phyloP scores from a whole-genome alignment of 768 basidiomycete species.

The Guyanaporus albipodus region DNA sequence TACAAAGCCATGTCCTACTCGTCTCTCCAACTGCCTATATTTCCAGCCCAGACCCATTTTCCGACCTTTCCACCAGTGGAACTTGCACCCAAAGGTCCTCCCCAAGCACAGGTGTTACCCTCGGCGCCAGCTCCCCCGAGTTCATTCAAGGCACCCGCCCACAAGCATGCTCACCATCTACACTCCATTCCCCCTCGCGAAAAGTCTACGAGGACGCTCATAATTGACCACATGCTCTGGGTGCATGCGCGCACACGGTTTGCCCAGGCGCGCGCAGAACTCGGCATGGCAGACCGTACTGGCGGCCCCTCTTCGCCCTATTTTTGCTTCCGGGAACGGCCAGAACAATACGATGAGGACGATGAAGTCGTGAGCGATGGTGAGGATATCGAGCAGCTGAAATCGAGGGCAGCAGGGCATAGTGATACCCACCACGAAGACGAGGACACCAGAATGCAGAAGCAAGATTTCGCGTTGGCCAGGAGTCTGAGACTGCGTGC shows the following conservation, averaged over 20 bases:
- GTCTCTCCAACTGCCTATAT: too few relatives aligned
- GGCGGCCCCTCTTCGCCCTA: constrained; percentile 61
- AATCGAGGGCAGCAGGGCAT: constrained; percentile 50
- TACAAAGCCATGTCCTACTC: constrained; percentile 28
- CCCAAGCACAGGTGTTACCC: constrained; percentile 12
- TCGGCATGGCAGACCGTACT: constrained; percentile 81
- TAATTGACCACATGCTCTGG: constrained; percentile 86
- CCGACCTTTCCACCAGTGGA: constrained; percentile 16
- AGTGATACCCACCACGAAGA: constrained; percentile 49
- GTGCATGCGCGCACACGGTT: constrained; percentile 78
- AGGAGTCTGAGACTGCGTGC: constrained; percentile 64
- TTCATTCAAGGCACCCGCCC: constrained; percentile 68
- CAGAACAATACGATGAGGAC: constrained; percentile 76
- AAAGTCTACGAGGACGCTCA: constrained; percentile 84
- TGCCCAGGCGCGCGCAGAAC: constrained; percentile 78
- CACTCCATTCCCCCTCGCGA: constrained; percentile 84
- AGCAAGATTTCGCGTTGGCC: constrained; percentile 62
- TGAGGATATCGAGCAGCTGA: constrained; percentile 44
- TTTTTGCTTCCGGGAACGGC: constrained; percentile 60
- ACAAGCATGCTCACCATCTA: constrained; percentile 84
- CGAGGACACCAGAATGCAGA: constrained; percentile 52
- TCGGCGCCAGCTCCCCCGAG: constrained; percentile 12
- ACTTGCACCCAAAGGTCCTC: background rate
- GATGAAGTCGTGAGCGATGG: constrained; percentile 64
- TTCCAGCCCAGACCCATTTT: constrained; percentile 19